Percentiles rank a stretch among this genome's conserved stretches.
These are phyloP conservation scores for Uncinocarpus reesii DNA, from an alignment of 2,329 filamentous ascomycete species.

Conservation along the genomic window DNA sequence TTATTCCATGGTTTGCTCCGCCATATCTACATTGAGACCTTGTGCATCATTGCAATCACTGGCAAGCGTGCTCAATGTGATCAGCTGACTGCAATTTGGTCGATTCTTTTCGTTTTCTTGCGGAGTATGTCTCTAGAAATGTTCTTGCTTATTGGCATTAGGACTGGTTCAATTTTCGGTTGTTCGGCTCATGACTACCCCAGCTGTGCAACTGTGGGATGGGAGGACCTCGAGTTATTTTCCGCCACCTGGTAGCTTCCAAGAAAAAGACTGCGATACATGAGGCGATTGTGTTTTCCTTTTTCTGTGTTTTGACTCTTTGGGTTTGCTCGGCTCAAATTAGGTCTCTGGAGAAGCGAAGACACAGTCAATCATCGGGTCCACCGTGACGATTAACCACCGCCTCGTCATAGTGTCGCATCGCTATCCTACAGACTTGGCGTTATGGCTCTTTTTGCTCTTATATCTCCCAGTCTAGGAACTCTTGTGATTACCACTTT, in stretches of 20 bases:
- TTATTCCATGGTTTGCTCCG: slow-evolving; percentile 20
- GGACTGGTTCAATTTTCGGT: slow-evolving; percentile 9
- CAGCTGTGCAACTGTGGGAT: slow-evolving; percentile 6
- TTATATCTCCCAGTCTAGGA: slow-evolving; percentile 7
- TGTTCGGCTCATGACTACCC: slow-evolving; percentile 4
- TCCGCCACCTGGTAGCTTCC: slow-evolving; percentile 2
- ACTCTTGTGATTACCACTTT: slow-evolving; percentile 2
- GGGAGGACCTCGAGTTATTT: neutral
- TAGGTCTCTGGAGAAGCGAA: neutral
- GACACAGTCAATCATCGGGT: slow-evolving; percentile 5
- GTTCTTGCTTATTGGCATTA: slow-evolving; percentile 10
- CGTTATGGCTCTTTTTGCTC: slow-evolving; percentile 2
- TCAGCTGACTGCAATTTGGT: slow-evolving; percentile 13
- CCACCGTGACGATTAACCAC: neutral
- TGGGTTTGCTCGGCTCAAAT: slow-evolving; percentile 5
- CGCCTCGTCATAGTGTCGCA: neutral
- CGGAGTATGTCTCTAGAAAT: slow-evolving; percentile 13
- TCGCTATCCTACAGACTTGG: slow-evolving; percentile 1
- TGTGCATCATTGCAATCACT: slow-evolving; percentile 7
- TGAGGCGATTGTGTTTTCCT: slow-evolving; percentile 9
- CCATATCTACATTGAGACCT: slow-evolving; percentile 4
- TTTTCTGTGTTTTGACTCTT: slow-evolving; percentile 7
- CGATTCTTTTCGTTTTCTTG: slow-evolving; percentile 7
- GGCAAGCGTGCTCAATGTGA: slow-evolving; percentile 5
- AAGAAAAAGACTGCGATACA: neutral